phyloP scores from a whole-genome alignment of 257 asterid genomes.

The Ophiorrhiza pumila region DNA sequence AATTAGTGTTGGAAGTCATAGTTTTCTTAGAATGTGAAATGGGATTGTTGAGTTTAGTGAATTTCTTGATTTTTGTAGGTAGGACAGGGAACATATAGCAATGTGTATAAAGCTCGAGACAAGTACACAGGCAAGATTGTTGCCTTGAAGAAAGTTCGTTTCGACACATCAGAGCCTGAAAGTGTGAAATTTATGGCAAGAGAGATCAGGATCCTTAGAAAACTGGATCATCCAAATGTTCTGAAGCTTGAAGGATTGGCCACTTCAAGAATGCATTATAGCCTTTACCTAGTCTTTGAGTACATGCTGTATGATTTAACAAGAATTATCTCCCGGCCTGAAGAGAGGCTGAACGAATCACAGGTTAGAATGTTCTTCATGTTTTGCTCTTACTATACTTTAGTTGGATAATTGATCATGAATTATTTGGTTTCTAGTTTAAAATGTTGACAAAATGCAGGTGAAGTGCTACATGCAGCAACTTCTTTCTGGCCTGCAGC shows the following conservation, averaged over 20 bases:
- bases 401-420: neutral
- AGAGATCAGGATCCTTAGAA: slow-evolving; percentile 62
- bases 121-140: slow-evolving; percentile 57
- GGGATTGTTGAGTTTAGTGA: neutral
- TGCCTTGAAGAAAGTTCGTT: slow-evolving; percentile 75
- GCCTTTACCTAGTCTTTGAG: slow-evolving; percentile 72
- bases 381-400: neutral
- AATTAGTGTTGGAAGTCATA: neutral
- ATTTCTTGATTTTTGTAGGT: slow-evolving; percentile 33
- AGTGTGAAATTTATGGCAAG: slow-evolving; percentile 90
- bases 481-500: slow-evolving; percentile 67
- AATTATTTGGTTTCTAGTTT: neutral
- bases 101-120: slow-evolving; percentile 77
- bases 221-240: slow-evolving; percentile 73
- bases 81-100: slow-evolving; percentile 83
- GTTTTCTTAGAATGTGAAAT: neutral
- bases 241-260: slow-evolving; percentile 81
- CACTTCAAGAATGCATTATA: slow-evolving; percentile 89
- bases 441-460: slow-evolving; percentile 30
- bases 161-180: slow-evolving; percentile 78
- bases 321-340: slow-evolving; percentile 49
- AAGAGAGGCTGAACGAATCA: slow-evolving; percentile 61
- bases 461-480: slow-evolving; percentile 74
- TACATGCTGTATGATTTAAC: slow-evolving; percentile 67
- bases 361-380: slow-evolving; percentile 40